Conservation (phyloP, 2,329 filamentous ascomycete species). For the Orbilia ellipsospora region DNA sequence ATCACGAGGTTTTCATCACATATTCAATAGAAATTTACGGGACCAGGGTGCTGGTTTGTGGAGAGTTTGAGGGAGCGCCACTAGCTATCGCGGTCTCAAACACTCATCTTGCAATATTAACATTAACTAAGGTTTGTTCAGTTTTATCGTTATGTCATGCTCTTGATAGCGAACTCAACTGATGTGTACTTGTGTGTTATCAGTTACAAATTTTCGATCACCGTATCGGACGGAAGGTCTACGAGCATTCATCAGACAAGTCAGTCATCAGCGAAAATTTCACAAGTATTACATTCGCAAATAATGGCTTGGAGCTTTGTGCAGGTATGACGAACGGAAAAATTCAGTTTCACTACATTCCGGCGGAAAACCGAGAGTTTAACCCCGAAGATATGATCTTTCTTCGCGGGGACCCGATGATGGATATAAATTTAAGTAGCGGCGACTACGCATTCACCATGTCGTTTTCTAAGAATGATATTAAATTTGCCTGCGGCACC, state of each 20-base stretch:
- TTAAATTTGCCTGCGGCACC: constrained; percentile 48
- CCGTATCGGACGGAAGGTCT: constrained; percentile 38
- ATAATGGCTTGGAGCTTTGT: constrained; percentile 44
- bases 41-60: constrained; percentile 20
- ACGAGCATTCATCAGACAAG: constrained; percentile 48
- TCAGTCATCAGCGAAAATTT: constrained; percentile 45
- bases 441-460: constrained; percentile 53
- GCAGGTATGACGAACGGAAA: constrained; percentile 39
- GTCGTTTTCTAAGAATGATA: constrained; percentile 49
- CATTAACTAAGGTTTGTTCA: constrained; percentile 46
- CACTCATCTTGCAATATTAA: constrained; percentile 47
- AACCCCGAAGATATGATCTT: constrained; percentile 42
- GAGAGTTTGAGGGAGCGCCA: constrained; percentile 47
- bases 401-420: constrained; percentile 38
- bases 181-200: neutral
- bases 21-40: constrained; percentile 41
- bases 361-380: constrained; percentile 33
- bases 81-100: constrained; percentile 42
- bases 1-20: constrained; percentile 41
- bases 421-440: constrained; percentile 39
- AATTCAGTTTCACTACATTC: constrained; percentile 51
- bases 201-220: constrained; percentile 53
- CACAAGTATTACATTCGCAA: constrained; percentile 42
- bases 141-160: neutral
- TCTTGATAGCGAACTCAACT: neutral